phyloP scores from a whole-genome alignment of 2,329 filamentous ascomycete species.

The Sporothrix protearum region DNA sequence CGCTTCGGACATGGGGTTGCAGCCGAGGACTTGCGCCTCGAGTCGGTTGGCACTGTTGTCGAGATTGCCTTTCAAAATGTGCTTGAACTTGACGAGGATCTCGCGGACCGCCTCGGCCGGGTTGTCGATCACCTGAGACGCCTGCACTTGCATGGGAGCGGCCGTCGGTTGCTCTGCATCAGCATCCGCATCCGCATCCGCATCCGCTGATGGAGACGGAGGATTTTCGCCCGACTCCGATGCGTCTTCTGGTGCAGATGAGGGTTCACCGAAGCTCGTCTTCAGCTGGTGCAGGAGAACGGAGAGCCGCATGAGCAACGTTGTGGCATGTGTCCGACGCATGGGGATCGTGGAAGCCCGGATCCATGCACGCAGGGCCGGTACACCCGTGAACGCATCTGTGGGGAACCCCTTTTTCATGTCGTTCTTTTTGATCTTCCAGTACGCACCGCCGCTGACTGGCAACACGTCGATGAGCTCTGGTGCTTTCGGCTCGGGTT shows the following conservation, averaged over 20 bases:
- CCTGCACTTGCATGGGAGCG: background rate
- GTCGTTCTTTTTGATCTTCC: background rate
- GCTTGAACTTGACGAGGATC: background rate
- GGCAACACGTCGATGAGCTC: constrained; percentile 17
- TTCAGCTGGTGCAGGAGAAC: constrained; percentile 16
- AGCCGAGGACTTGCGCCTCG: background rate
- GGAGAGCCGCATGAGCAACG: constrained; percentile 17
- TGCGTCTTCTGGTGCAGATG: too few species aligned
- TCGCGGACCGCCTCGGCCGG: background rate
- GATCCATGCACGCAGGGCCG: constrained; percentile 22
- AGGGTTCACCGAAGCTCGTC: background rate
- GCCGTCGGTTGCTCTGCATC: background rate
- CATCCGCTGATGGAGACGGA: background rate
- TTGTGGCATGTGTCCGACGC: constrained; percentile 13
- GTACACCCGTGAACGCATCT: constrained; percentile 14
- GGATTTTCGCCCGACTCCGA: too few species aligned
- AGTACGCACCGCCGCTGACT: constrained; percentile 21
- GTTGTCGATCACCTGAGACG: background rate
- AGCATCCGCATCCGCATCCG: background rate
- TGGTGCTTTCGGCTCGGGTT: background rate
- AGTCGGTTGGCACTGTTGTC: background rate
- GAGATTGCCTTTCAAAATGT: background rate
- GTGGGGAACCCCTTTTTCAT: constrained; percentile 14
- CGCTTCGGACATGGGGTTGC: constrained; percentile 18
- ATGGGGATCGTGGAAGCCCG: constrained; percentile 12